Conservation (phyloP, 768 basidiomycete species). For the Rhodotorula taiwanensis region DNA sequence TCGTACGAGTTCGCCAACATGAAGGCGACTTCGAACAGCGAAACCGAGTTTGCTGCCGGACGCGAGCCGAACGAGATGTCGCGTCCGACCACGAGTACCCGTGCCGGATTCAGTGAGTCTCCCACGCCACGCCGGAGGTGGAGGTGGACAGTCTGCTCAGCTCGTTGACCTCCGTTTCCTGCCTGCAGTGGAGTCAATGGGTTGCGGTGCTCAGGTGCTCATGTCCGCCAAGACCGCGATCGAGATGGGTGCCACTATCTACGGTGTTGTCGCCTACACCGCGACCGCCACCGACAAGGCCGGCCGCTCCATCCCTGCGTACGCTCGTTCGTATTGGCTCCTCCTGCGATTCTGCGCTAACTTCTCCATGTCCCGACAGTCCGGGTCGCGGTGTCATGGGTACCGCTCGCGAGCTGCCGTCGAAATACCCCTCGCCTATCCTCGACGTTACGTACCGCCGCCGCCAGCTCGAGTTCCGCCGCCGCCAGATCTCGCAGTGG, state of each 20-base stretch:
- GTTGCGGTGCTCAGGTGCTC: constrained; percentile 90
- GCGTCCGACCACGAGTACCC: constrained; percentile 89
- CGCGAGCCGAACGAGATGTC: constrained; percentile 99
- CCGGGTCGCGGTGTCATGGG: constrained; percentile 88
- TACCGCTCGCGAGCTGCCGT: constrained; percentile 74
- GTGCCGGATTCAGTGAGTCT: constrained; percentile 66
- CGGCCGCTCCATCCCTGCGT: constrained; percentile 89
- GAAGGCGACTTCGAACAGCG: constrained; percentile 97
- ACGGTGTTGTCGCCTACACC: constrained; percentile 76
- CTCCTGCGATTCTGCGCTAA: neutral
- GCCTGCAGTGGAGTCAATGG: constrained; percentile 74
- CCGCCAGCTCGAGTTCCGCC: constrained; percentile 91
- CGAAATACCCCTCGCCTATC: constrained; percentile 65
- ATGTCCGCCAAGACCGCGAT: constrained; percentile 96
- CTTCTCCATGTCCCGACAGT: neutral
- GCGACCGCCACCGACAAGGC: constrained; percentile 98
- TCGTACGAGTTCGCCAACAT: constrained; percentile 99
- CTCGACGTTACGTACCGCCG: constrained; percentile 82
- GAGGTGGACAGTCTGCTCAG: no score
- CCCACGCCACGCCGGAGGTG: neutral
- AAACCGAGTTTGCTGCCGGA: constrained; percentile 96
- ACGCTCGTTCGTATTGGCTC: neutral
- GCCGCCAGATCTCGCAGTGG: constrained; percentile 92
- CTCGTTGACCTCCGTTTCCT: constrained; percentile 51
- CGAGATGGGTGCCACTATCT: constrained; percentile 86